Conservation (phyloP, 2,329 filamentous ascomycete species). For the Lachnellula arida region DNA sequence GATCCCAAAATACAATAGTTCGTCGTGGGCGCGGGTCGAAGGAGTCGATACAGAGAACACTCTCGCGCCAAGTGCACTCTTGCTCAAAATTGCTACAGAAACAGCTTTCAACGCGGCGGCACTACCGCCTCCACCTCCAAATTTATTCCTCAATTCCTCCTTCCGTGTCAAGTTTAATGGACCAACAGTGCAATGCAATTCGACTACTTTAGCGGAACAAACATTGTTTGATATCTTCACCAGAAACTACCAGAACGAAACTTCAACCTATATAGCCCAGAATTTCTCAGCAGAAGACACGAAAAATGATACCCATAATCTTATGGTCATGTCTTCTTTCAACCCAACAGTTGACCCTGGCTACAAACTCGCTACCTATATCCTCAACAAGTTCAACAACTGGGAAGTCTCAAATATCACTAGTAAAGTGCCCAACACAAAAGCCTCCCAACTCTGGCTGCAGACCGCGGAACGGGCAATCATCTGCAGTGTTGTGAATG, state of each 20-base stretch:
- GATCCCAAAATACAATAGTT: background rate
- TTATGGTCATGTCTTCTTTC: too few species aligned
- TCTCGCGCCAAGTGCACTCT: background rate
- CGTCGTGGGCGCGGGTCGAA: too few species aligned
- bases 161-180: conserved; percentile 16
- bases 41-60: too few species aligned
- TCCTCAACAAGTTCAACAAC: background rate
- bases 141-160: conserved; percentile 6
- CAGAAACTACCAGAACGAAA: too few species aligned
- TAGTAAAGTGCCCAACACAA: background rate
- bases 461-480: conserved; percentile 9
- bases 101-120: background rate
- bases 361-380: background rate
- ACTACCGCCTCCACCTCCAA: conserved; percentile 4
- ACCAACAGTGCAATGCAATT: conserved; percentile 11
- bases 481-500: conserved; percentile 13
- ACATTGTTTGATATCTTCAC: background rate
- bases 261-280: too few species aligned
- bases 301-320: background rate
- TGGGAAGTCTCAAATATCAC: background rate
- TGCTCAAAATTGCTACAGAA: conserved; percentile 1
- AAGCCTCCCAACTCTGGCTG: conserved; percentile 8
- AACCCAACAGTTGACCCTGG: too few species aligned
- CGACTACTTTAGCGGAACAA: conserved; percentile 3
- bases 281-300: too few species aligned